These are phyloP conservation scores for Plasmodium adleri DNA, from an alignment of 169 alveolate species.

Conservation along the genomic window DNA sequence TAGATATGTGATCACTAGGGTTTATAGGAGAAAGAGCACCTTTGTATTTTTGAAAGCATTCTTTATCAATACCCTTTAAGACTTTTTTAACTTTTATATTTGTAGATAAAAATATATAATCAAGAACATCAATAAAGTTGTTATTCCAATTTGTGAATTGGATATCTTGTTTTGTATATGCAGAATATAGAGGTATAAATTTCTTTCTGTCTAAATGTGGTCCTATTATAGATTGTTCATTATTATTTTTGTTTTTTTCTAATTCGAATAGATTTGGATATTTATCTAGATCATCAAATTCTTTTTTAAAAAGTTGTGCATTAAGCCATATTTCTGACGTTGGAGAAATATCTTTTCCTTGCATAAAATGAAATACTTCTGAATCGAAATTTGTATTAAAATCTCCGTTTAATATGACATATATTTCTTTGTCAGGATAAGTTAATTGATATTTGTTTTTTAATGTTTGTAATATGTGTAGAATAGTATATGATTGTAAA, in stretches of 20 bases:
- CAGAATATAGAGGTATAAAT: constrained; percentile 59
- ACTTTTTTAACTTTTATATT: constrained; percentile 46
- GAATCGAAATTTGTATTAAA: constrained; percentile 69
- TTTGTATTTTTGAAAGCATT: constrained; percentile 21
- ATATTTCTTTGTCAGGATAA: constrained; percentile 12
- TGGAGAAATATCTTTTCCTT: constrained; percentile 43
- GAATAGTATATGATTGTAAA: constrained; percentile 32
- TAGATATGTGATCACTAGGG: constrained; percentile 69
- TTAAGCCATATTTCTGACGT: constrained; percentile 55
- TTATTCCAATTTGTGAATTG: constrained; percentile 70
- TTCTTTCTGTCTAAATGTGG: constrained; percentile 61
- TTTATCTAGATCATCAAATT: constrained; percentile 66
- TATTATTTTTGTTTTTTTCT: constrained; percentile 1
- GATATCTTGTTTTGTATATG: constrained; percentile 61
- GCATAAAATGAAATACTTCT: constrained; percentile 58
- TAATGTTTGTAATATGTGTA: constrained; percentile 38
- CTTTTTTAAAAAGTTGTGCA: constrained; percentile 65
- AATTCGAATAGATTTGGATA: constrained; percentile 63
- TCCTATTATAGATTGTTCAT: constrained; percentile 28
- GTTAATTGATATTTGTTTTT: constrained; percentile 35
- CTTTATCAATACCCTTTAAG: constrained; percentile 44
- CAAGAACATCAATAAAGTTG: constrained; percentile 72
- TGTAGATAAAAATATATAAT: constrained; percentile 70
- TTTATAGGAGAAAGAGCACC: constrained; percentile 58
- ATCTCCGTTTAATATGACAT: constrained; percentile 64